Evolutionary conservation across 495 filamentous ascomycete species (phyloP), one percentile per base, ranked within the genome.

Genomic region (Schizothecium vesticola): DNA sequence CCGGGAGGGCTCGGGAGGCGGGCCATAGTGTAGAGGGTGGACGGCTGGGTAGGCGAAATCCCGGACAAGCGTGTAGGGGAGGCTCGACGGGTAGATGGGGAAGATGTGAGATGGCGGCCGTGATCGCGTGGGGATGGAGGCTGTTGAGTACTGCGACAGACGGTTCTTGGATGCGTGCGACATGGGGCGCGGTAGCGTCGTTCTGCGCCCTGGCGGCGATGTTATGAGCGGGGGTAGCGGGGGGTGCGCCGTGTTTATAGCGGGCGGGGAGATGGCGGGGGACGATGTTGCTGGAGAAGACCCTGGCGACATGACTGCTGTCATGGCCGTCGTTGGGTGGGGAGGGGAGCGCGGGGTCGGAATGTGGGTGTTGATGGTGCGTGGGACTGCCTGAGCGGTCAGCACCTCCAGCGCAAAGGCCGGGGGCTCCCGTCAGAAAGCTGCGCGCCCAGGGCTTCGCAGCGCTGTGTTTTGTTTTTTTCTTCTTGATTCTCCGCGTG

Each of bases 11-110:
- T 91, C 89, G n/a, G 87, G 86, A 1, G 92, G 90, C 28, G 95
- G 93, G 25, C 95, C 95, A 83, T 98, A 97, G 83, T 97, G 94
- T 72, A 97, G 81, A 16, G 92, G 93, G 75, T 98, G 92, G 22
- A 83, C 83, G 16, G 86, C 71, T 7, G 92, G 88, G 73, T 98
- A 99, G 58, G 96, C 95, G 79, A 98, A 99, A 82, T 99, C 95
- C 71, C 96, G 91, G 33, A 99, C 94, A 9, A 90, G 84, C 59
- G 94, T 86, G 75, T 97, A 97, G 9, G 91, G 79, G n/a, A 97
- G 86, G 74, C 89, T 94, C 55, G 94, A 93, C 74, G 92, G 90
- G 80, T 93, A 97, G 71, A 90, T 77, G 2, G 93, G 90, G 69
- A 93, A 94, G 55, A 91, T 85, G 74, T 90, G 87, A 23, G 92